Percentiles rank a stretch among this genome's conserved stretches.
Conservation (phyloP, 129 eudicot species). For the Centrapalus pauciflorus region DNA sequence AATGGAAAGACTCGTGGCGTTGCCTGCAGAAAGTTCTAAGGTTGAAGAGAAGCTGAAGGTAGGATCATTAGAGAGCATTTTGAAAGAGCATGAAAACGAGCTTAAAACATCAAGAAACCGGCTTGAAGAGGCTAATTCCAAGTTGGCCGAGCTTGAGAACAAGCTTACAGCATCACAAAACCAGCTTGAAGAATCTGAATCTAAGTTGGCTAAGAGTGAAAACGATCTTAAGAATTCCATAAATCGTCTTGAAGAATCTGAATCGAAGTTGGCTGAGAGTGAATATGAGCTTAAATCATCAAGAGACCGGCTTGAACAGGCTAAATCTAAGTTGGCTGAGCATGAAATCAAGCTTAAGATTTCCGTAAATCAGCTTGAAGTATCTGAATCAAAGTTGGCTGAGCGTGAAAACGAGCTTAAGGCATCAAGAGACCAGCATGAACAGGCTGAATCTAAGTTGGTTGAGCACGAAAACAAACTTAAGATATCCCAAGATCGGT, state of each 20-base stretch:
- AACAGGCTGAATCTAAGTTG: conserved; percentile 48
- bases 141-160: conserved; percentile 6
- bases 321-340: conserved; percentile 24
- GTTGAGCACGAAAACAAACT: conserved; percentile 41
- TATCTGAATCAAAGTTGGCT: conserved; percentile 14
- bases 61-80: conserved; percentile 36
- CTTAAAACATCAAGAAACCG: conserved; percentile 24
- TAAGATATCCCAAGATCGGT: not conserved
- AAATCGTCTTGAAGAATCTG: not conserved
- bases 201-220: not conserved
- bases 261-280: conserved; percentile 1
- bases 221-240: not conserved
- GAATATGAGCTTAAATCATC: not conserved
- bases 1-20: conserved; percentile 52
- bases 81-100: conserved; percentile 41
- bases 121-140: conserved; percentile 16
- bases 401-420: conserved; percentile 40
- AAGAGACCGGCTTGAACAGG: conserved; percentile 18
- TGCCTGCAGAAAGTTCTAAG: conserved; percentile 42
- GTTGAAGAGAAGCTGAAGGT: conserved; percentile 49
- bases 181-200: conserved; percentile 3
- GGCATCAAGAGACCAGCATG: conserved; percentile 25
- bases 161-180: conserved; percentile 13
- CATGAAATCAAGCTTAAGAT: conserved; percentile 27
- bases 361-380: conserved; percentile 8